These are phyloP conservation scores for Leishmania tarentolae DNA, from an alignment of 208 protist species.

Conservation along the genomic window DNA sequence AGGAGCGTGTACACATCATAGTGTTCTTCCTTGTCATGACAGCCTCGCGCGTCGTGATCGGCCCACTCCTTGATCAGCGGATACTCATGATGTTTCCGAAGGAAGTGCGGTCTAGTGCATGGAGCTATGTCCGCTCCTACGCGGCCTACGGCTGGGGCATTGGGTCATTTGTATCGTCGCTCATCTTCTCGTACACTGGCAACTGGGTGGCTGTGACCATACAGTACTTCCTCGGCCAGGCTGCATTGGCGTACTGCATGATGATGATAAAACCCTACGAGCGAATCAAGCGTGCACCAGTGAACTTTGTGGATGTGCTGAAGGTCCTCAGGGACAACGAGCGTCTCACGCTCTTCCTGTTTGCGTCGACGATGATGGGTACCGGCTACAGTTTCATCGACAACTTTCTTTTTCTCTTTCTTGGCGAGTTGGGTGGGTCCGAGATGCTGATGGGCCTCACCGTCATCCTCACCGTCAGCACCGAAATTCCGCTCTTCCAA, in stretches of 20 bases:
- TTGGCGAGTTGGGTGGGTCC: slow-evolving; percentile 41
- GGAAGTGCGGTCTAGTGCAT: slow-evolving; percentile 29
- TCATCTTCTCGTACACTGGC: slow-evolving; percentile 12
- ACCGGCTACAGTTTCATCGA: slow-evolving; percentile 61
- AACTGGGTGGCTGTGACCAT: slow-evolving; percentile 39
- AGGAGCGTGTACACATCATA: background rate
- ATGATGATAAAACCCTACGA: slow-evolving; percentile 38
- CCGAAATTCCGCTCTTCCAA: slow-evolving; percentile 80
- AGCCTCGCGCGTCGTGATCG: slow-evolving; percentile 30
- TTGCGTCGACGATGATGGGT: slow-evolving; percentile 53
- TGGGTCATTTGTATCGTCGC: slow-evolving; percentile 29
- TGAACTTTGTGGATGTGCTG: slow-evolving; percentile 44
- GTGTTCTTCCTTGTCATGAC: slow-evolving; percentile 37
- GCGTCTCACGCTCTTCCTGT: slow-evolving; percentile 48
- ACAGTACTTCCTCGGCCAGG: slow-evolving; percentile 43
- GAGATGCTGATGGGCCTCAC: slow-evolving; percentile 58
- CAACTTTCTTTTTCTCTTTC: slow-evolving; percentile 68
- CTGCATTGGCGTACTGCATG: slow-evolving; percentile 47
- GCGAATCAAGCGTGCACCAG: slow-evolving; percentile 26
- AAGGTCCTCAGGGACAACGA: slow-evolving; percentile 27
- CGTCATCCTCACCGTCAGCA: slow-evolving; percentile 58
- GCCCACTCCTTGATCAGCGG: slow-evolving; percentile 54
- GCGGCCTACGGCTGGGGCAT: slow-evolving; percentile 66
- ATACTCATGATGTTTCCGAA: slow-evolving; percentile 49
- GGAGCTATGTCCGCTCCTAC: slow-evolving; percentile 50